Evolutionary conservation across 2,329 filamentous ascomycete genomes (phyloP).

Genomic region (Zalaria sp.): DNA sequence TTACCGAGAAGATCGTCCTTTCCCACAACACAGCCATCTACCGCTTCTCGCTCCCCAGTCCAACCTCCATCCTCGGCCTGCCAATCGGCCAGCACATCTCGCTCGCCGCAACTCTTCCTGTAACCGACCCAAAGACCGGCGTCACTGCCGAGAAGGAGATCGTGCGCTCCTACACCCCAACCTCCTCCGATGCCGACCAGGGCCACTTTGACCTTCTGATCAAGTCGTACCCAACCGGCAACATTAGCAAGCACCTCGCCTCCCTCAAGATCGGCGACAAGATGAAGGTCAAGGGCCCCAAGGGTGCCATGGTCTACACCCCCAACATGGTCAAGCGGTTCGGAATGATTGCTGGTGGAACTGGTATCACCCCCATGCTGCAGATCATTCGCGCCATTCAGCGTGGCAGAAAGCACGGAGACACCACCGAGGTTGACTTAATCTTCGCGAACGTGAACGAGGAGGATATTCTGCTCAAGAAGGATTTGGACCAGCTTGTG

Average conservation of each 20-base stretch:
- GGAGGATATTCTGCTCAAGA: constrained; percentile 84
- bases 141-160: constrained; percentile 68
- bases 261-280: constrained; percentile 68
- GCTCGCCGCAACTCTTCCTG: constrained; percentile 70
- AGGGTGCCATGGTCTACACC: constrained; percentile 94
- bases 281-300: constrained; percentile 85
- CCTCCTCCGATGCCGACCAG: constrained; percentile 75
- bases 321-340: constrained; percentile 95
- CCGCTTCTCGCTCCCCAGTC: constrained; percentile 72
- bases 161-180: constrained; percentile 82
- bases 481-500: constrained; percentile 72
- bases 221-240: constrained; percentile 94
- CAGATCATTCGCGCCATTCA: constrained; percentile 84
- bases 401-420: constrained; percentile 32
- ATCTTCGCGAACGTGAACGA: constrained; percentile 94
- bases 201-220: constrained; percentile 94
- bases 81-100: constrained; percentile 85
- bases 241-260: constrained; percentile 90
- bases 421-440: constrained; percentile 77
- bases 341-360: constrained; percentile 95
- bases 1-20: constrained; percentile 87
- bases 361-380: constrained; percentile 96
- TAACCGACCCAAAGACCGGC: constrained; percentile 43
- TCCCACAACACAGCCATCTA: constrained; percentile 99
- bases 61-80: constrained; percentile 64